Percentiles rank a stretch among this genome's conserved stretches.
These are phyloP conservation scores for Puya raimondii DNA, from an alignment of 176 grass and related monocot species.

Conservation along the genomic window DNA sequence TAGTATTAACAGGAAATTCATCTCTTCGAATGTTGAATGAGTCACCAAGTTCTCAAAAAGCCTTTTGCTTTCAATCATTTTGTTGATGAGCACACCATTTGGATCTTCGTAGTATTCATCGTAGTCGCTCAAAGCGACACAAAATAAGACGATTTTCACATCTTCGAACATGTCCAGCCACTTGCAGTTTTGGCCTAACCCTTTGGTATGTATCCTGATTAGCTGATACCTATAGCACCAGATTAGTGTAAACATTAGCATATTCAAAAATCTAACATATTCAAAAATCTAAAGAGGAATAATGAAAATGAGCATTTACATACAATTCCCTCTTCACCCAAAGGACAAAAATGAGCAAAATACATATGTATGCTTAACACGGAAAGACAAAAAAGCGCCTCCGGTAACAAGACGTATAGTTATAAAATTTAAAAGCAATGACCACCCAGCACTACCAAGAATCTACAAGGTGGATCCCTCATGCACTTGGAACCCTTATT, in stretches of 20 bases:
- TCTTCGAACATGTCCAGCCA: slow-evolving; percentile 90
- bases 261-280: neutral
- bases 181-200: slow-evolving; percentile 59
- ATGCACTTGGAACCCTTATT: too few relatives aligned
- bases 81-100: slow-evolving; percentile 41
- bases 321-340: too few relatives aligned
- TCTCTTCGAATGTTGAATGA: slow-evolving; percentile 53
- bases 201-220: slow-evolving; percentile 71
- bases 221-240: slow-evolving; percentile 60
- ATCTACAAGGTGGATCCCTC: too few relatives aligned
- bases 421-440: too few relatives aligned
- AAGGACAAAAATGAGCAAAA: too few relatives aligned
- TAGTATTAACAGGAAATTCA: slow-evolving; percentile 57
- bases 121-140: slow-evolving; percentile 61
- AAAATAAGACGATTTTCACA: slow-evolving; percentile 67
- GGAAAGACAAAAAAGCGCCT: too few relatives aligned
- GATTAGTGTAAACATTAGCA: neutral
- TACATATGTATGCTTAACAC: too few relatives aligned
- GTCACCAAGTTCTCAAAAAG: slow-evolving; percentile 57
- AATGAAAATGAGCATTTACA: slow-evolving; percentile 2
- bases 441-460: too few relatives aligned
- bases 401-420: too few relatives aligned
- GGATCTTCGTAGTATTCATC: slow-evolving; percentile 58
- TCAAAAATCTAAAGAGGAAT: neutral
- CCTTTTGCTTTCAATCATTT: slow-evolving; percentile 74